These are phyloP conservation scores for Neopestalotiopsis sp. DNA, from an alignment of 2,329 filamentous ascomycete species.

Conservation along the genomic window DNA sequence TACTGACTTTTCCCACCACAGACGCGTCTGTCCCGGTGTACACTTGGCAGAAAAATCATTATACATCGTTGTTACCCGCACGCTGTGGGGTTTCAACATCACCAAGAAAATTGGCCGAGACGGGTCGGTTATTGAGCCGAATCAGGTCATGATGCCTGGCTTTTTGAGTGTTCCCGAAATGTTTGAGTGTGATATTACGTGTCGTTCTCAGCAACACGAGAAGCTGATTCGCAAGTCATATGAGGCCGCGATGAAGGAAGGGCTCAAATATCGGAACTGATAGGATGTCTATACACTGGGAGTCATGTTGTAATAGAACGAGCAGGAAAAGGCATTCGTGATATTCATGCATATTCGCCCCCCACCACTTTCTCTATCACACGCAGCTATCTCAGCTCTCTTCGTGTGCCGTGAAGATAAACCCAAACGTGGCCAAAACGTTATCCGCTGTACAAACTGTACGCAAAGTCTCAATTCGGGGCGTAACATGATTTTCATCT, in stretches of 20 bases:
- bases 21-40: constrained; percentile 1
- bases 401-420: no score
- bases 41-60: constrained; percentile 5
- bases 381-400: no score
- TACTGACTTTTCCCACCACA: not conserved
- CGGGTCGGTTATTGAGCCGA: not conserved
- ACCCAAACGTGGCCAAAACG: no score
- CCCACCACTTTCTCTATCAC: no score
- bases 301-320: no score
- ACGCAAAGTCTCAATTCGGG: no score
- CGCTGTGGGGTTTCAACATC: constrained; percentile 8
- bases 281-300: not conserved
- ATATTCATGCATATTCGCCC: no score
- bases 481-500: no score
- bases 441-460: no score
- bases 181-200: not conserved
- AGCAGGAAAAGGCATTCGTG: no score
- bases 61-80: not conserved
- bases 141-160: not conserved
- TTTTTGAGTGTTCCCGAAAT: constrained; percentile 5
- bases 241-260: not conserved
- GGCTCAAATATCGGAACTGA: not conserved
- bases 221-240: not conserved
- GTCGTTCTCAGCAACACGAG: not conserved
- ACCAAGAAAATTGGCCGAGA: not conserved